These are phyloP conservation scores for Scleroderma bovista DNA, from an alignment of 768 basidiomycete genomes.

Conservation along the genomic window DNA sequence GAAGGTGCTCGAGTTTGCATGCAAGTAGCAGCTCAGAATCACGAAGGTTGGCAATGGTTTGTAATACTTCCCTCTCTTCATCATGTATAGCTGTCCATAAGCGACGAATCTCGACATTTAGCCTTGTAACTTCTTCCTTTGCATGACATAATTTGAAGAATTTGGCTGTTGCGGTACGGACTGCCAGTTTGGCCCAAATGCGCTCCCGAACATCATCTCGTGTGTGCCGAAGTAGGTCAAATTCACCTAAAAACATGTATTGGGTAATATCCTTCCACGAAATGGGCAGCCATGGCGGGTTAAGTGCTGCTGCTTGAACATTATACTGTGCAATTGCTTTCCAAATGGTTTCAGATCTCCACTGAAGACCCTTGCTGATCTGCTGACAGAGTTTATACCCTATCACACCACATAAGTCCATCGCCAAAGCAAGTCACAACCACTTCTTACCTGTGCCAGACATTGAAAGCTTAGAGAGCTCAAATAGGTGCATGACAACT, in stretches of 20 bases:
- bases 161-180: background rate
- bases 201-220: background rate
- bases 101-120: conserved; percentile 5
- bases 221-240: conserved; percentile 5
- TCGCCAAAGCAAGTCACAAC: background rate
- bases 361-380: conserved; percentile 3
- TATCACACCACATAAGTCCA: background rate
- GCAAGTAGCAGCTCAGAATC: too few relatives aligned
- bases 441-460: background rate
- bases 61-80: too few relatives aligned
- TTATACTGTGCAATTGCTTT: background rate
- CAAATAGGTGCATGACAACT: background rate
- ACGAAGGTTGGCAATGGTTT: too few relatives aligned
- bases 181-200: conserved; percentile 3
- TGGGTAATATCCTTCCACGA: conserved; percentile 3
- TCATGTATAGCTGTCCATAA: too few relatives aligned
- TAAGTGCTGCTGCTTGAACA: background rate
- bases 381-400: conserved; percentile 6
- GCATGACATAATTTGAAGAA: conserved; percentile 6
- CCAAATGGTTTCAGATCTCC: background rate
- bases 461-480: background rate
- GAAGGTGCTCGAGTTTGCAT: too few relatives aligned
- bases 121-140: conserved; percentile 1
- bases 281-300: background rate
- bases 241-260: conserved; percentile 3